Evolutionary conservation across 441 rosid genomes (phyloP).

Genomic region (Dalechampia spathulata): DNA sequence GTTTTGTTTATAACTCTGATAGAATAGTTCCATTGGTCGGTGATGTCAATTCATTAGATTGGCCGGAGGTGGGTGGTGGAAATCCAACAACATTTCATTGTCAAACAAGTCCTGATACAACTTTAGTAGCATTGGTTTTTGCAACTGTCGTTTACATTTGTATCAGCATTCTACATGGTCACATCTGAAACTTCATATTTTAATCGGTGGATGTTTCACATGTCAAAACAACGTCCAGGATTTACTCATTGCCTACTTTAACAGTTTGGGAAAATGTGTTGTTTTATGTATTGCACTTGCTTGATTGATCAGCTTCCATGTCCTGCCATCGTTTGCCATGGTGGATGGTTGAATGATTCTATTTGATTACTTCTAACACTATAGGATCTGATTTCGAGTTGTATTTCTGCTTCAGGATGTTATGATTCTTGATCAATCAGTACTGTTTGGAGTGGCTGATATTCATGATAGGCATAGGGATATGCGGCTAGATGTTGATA

Average conservation of each 20-base stretch:
- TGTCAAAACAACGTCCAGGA: too few relatives aligned
- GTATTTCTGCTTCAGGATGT: slow-evolving; percentile 47
- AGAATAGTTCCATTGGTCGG: too few relatives aligned
- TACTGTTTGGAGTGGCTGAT: slow-evolving; percentile 51
- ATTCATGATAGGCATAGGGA: slow-evolving; percentile 79
- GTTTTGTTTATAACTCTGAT: too few relatives aligned
- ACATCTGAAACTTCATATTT: too few relatives aligned
- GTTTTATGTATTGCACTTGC: too few relatives aligned
- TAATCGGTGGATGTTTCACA: too few relatives aligned
- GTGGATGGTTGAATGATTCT: background rate
- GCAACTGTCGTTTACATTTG: background rate
- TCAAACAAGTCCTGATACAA: background rate
- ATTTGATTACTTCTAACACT: slow-evolving; percentile 1
- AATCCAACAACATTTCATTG: background rate
- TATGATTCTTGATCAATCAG: slow-evolving; percentile 74
- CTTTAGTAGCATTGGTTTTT: background rate
- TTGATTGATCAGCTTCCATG: too few relatives aligned
- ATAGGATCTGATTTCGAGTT: slow-evolving; percentile 1
- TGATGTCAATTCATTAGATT: background rate
- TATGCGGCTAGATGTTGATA: slow-evolving; percentile 96
- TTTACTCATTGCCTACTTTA: background rate
- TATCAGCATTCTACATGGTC: background rate
- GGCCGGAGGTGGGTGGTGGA: background rate
- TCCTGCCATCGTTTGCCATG: too few relatives aligned
- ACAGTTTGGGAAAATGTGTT: background rate